phyloP scores from a whole-genome alignment of 2,329 filamentous ascomycete genomes.

The Xylaria arbuscula region DNA sequence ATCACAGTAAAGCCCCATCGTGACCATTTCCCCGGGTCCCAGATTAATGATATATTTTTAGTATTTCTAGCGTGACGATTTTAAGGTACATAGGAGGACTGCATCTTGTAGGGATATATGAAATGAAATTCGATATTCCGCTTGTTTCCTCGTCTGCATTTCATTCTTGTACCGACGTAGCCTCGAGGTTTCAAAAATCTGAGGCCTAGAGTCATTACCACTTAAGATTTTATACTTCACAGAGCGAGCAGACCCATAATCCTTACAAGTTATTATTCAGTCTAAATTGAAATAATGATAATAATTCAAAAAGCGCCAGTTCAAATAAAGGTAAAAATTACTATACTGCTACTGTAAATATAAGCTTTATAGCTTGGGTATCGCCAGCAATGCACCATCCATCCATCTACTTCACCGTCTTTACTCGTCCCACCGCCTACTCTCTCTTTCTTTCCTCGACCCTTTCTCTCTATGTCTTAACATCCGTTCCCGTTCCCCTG shows the following conservation, averaged over 20 bases:
- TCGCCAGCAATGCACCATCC: conserved; percentile 17
- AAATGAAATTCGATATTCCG: too few relatives aligned
- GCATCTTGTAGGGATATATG: too few relatives aligned
- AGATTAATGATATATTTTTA: neutral
- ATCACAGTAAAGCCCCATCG: neutral
- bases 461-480: conserved; percentile 1
- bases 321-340: neutral
- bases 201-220: too few relatives aligned
- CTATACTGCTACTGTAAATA: conserved; percentile 3
- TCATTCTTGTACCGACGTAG: neutral
- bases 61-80: neutral
- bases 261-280: neutral
- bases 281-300: neutral
- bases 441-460: neutral
- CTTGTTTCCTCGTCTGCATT: neutral
- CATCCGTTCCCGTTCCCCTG: neutral
- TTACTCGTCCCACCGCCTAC: neutral
- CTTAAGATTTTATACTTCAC: too few relatives aligned
- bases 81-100: neutral
- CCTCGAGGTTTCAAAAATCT: neutral
- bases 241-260: too few relatives aligned
- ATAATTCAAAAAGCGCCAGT: neutral
- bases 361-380: conserved; percentile 16
- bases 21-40: neutral
- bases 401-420: neutral